Conservation (phyloP, 306 rosid genomes). For the Sesbania bispinosa region DNA sequence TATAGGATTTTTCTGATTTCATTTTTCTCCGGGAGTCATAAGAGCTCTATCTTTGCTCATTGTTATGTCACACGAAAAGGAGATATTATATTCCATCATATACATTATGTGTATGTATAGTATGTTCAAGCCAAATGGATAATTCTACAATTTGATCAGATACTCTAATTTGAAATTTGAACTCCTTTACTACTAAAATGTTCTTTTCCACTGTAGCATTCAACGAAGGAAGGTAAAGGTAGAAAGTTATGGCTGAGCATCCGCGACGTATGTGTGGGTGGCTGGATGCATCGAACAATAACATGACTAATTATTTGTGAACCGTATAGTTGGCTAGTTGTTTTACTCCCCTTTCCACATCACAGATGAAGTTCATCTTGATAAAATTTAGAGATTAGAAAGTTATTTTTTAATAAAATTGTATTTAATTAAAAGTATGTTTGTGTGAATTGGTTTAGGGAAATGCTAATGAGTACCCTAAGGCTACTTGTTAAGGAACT, state of each 20-base stretch:
- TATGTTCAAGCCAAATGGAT: background rate
- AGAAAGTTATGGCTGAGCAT: background rate
- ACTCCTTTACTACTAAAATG: too few species aligned
- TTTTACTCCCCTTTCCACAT: background rate
- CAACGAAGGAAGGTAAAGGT: background rate
- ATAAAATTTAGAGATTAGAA: too few species aligned
- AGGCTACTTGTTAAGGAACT: too few species aligned
- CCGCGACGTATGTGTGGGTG: background rate
- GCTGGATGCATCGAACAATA: slow-evolving; percentile 29
- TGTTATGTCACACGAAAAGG: too few species aligned
- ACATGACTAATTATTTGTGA: background rate
- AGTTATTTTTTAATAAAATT: too few species aligned
- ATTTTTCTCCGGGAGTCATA: too few species aligned
- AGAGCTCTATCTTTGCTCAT: too few species aligned
- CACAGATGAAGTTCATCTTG: too few species aligned
- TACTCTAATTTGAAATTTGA: background rate
- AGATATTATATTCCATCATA: background rate
- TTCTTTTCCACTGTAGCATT: background rate
- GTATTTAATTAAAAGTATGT: too few species aligned
- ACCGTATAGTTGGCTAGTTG: background rate
- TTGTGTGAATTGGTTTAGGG: too few species aligned
- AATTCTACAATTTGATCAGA: background rate
- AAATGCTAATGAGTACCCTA: too few species aligned
- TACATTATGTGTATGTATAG: background rate
- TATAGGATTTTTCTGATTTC: too few species aligned